These are phyloP conservation scores for Emericellopsis cladophorae DNA, from an alignment of 2,329 filamentous ascomycete genomes.

Conservation along the genomic window DNA sequence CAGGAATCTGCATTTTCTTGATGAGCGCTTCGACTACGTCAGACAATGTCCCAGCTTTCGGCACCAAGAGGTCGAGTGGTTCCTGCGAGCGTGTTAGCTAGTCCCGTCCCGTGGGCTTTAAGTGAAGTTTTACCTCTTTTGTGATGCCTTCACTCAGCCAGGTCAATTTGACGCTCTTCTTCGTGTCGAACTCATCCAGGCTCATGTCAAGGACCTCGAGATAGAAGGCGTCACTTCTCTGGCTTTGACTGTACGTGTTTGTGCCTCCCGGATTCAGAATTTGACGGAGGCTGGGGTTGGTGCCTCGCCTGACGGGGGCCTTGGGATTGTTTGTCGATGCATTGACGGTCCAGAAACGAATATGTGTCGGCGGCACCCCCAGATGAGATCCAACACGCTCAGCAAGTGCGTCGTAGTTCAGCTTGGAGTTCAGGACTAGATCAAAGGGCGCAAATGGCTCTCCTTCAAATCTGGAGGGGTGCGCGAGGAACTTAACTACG, in stretches of 20 bases:
- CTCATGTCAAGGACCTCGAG: slow-evolving; percentile 95
- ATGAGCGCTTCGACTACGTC: slow-evolving; percentile 67
- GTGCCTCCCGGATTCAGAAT: slow-evolving; percentile 65
- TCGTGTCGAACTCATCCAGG: slow-evolving; percentile 81
- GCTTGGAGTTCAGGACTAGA: slow-evolving; percentile 72
- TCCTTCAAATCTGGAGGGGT: slow-evolving; percentile 41
- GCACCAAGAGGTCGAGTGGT: slow-evolving; percentile 67
- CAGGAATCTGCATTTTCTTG: slow-evolving; percentile 68
- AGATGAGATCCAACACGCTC: slow-evolving; percentile 72
- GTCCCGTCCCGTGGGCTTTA: neutral
- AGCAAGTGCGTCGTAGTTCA: slow-evolving; percentile 77
- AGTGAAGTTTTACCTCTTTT: slow-evolving; percentile 56
- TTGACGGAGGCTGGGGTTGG: slow-evolving; percentile 58
- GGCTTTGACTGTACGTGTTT: slow-evolving; percentile 55
- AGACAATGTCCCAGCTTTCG: slow-evolving; percentile 69
- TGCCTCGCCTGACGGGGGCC: slow-evolving; percentile 58
- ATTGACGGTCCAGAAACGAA: slow-evolving; percentile 86
- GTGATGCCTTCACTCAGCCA: slow-evolving; percentile 83
- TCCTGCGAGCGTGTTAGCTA: slow-evolving; percentile 38
- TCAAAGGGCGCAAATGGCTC: slow-evolving; percentile 55
- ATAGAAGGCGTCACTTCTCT: slow-evolving; percentile 67
- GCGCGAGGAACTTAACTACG: slow-evolving; percentile 64
- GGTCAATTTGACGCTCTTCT: slow-evolving; percentile 72
- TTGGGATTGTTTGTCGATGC: slow-evolving; percentile 66
- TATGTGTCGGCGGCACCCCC: slow-evolving; percentile 66